Evolutionary conservation across 805 yeast genomes (phyloP).

Genomic region (Ogataea nakhonphanomensis): DNA sequence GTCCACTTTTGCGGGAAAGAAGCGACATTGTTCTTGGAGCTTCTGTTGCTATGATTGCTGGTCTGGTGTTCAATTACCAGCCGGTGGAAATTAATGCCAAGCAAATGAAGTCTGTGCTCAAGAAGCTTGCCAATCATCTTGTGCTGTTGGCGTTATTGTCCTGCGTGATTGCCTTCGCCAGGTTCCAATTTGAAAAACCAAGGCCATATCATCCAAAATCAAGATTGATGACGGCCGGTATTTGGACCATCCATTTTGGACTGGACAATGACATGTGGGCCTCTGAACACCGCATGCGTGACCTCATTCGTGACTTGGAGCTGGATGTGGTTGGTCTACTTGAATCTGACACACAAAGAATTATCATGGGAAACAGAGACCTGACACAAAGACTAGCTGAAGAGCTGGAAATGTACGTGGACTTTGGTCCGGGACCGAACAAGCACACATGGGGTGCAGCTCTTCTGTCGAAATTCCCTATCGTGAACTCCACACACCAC

Average conservation of each 20-base stretch:
- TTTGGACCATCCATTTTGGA: constrained; percentile 98
- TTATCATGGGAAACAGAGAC: constrained; percentile 94
- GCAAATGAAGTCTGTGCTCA: constrained; percentile 8
- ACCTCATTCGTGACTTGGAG: constrained; percentile 79
- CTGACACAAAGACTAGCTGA: constrained; percentile 88
- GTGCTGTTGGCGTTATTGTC: constrained; percentile 42
- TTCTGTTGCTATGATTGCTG: constrained; percentile 53
- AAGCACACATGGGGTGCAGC: constrained; percentile 99
- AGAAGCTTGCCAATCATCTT: constrained; percentile 24
- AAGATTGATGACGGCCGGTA: constrained; percentile 84
- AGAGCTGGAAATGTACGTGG: constrained; percentile 91
- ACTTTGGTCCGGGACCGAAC: constrained; percentile 97
- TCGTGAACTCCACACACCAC: constrained; percentile 84
- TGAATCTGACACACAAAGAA: constrained; percentile 91
- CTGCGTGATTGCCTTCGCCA: constrained; percentile 49
- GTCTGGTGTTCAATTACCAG: constrained; percentile 36
- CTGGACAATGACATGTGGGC: constrained; percentile 99
- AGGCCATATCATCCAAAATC: constrained; percentile 67
- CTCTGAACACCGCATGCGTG: constrained; percentile 83
- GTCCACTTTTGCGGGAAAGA: constrained; percentile 82
- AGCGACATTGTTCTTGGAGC: constrained; percentile 67
- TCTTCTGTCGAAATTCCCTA: constrained; percentile 89
- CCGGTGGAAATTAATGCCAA: constrained; percentile 8
- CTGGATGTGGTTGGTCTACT: constrained; percentile 86
- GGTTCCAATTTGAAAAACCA: constrained; percentile 61